Evolutionary conservation across 108 stramenopile genomes (phyloP).

Genomic region (Cylindrotheca closterium): DNA sequence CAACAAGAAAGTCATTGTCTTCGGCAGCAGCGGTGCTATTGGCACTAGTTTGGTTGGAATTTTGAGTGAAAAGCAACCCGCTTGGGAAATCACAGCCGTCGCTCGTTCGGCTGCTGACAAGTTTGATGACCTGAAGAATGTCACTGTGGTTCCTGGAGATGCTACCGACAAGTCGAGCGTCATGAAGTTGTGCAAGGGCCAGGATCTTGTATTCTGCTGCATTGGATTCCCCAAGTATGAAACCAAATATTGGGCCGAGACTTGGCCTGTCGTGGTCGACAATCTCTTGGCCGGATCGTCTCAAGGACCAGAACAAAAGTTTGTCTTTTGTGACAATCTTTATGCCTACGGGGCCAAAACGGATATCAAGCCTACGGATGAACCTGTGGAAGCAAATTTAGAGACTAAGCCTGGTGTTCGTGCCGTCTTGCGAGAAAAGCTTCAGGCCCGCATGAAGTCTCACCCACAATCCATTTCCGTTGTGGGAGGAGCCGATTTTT

Average conservation of each 20-base stretch:
- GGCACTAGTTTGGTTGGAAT: constrained; percentile 18
- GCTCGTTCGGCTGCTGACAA: constrained; percentile 9
- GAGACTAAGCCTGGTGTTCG: constrained; percentile 28
- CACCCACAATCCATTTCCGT: constrained; percentile 21
- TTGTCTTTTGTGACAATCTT: constrained; percentile 42
- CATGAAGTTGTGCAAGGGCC: constrained; percentile 2
- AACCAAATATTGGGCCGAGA: constrained; percentile 27
- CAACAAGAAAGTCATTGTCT: constrained; percentile 21
- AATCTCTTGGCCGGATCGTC: constrained; percentile 24
- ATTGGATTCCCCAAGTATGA: constrained; percentile 36
- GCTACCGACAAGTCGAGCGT: constrained; percentile 10
- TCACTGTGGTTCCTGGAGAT: constrained; percentile 27
- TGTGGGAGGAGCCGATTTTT: constrained; percentile 35
- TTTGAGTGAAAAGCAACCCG: constrained; percentile 17
- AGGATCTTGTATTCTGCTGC: constrained; percentile 25
- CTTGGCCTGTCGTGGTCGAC: constrained; percentile 36
- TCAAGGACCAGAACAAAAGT: constrained; percentile 15
- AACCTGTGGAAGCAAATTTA: not conserved
- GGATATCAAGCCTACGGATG: constrained; percentile 6
- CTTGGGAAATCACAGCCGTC: constrained; percentile 29
- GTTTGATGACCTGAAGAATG: constrained; percentile 7
- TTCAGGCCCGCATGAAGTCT: constrained; percentile 22
- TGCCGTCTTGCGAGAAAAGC: constrained; percentile 14
- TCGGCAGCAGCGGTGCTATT: constrained; percentile 36
- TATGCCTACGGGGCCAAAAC: constrained; percentile 32